These are phyloP conservation scores for Saccharomyces eubayanus DNA, from an alignment of 805 yeast species.

Conservation along the genomic window DNA sequence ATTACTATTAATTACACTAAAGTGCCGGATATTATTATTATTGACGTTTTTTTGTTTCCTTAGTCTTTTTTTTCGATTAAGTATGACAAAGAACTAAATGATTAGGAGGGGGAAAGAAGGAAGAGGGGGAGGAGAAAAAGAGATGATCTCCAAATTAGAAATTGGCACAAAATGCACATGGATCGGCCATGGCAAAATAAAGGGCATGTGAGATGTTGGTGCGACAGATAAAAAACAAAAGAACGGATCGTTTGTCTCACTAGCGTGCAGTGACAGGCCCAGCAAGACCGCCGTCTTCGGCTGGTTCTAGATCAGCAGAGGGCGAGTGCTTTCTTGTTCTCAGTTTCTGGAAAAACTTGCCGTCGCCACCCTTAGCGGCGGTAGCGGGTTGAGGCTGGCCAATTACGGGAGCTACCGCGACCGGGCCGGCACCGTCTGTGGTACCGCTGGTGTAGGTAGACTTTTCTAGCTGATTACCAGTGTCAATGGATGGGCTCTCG, in stretches of 20 bases:
- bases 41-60: not conserved
- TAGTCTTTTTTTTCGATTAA: not conserved
- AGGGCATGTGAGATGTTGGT: not conserved
- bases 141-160: not conserved
- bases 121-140: not conserved
- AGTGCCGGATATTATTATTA: not conserved
- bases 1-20: not conserved
- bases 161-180: not conserved
- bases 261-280: not conserved
- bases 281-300: not conserved
- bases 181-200: not conserved
- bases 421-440: not conserved
- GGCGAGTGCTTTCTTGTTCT: not conserved
- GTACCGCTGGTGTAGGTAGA: constrained; percentile 11
- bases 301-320: not conserved
- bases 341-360: not conserved
- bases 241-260: not conserved
- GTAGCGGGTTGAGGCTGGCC: not conserved
- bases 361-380: not conserved
- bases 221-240: not conserved
- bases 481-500: constrained; percentile 9
- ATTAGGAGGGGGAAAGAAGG: not conserved
- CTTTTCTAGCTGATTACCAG: constrained; percentile 10
- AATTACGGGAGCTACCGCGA: not conserved
- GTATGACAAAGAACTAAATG: not conserved